Percentiles rank a stretch among this genome's conserved stretches.
Conservation (phyloP, 108 stramenopile species). For the Aurantiochytrium sp. region DNA sequence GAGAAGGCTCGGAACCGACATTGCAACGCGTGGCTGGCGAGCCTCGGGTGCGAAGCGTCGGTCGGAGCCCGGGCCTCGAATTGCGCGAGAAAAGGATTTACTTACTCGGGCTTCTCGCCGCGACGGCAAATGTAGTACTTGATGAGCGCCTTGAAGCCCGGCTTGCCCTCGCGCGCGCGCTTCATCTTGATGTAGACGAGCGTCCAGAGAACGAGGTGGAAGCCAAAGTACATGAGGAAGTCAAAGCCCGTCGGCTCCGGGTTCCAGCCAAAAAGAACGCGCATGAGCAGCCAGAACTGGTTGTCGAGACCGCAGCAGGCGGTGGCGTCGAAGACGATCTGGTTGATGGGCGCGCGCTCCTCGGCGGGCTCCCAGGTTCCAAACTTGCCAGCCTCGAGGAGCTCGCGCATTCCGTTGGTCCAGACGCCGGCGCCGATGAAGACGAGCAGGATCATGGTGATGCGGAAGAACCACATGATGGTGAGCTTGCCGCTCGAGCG, state of each 20-base stretch:
- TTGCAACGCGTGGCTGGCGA: too few species aligned
- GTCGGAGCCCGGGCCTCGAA: too few species aligned
- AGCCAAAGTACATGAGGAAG: not conserved
- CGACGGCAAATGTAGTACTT: slow-evolving; percentile 13
- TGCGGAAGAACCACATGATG: not conserved
- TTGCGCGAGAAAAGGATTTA: too few species aligned
- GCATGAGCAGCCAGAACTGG: slow-evolving; percentile 29
- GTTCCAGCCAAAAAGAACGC: not conserved
- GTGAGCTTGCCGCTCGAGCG: not conserved
- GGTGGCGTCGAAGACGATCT: not conserved
- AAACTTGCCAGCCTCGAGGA: not conserved
- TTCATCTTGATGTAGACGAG: not conserved
- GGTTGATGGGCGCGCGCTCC: not conserved
- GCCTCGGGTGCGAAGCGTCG: too few species aligned
- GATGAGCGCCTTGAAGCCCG: not conserved
- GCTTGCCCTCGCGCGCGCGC: not conserved
- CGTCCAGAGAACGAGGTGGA: not conserved
- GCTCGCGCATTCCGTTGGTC: not conserved
- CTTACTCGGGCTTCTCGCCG: not conserved
- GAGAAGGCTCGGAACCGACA: too few species aligned
- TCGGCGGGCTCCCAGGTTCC: not conserved
- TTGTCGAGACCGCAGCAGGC: not conserved
- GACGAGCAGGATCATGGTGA: not conserved
- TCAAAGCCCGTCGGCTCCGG: not conserved
- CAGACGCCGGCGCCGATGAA: slow-evolving; percentile 13